Evolutionary conservation across 805 yeast genomes (phyloP).

Genomic region (Metschnikowia gelsemii): DNA sequence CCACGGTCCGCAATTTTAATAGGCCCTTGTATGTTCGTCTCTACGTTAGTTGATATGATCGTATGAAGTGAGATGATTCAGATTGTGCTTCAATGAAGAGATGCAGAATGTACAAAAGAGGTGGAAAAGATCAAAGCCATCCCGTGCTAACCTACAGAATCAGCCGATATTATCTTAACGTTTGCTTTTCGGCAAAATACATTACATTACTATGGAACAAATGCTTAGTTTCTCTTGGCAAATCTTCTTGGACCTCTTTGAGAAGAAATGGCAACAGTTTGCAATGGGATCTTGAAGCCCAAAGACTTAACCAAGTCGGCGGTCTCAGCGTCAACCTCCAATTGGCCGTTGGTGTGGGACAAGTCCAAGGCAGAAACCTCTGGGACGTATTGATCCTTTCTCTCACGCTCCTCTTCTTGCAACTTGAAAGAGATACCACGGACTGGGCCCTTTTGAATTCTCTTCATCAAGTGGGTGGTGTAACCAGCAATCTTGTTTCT

Average conservation of each 20-base stretch:
- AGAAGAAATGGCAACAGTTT: constrained; percentile 82
- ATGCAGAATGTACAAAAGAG: too few relatives aligned
- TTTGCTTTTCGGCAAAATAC: constrained; percentile 20
- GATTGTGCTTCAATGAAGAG: too few relatives aligned
- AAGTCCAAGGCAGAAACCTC: constrained; percentile 99
- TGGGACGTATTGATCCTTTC: constrained; percentile 99
- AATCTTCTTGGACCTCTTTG: constrained; percentile 89
- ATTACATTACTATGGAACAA: constrained; percentile 20
- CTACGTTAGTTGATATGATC: too few relatives aligned
- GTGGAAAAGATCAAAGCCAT: too few relatives aligned
- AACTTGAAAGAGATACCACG: constrained; percentile 99
- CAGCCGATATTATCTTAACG: too few relatives aligned
- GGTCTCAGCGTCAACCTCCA: constrained; percentile 96
- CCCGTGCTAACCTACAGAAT: too few relatives aligned
- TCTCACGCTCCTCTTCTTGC: constrained; percentile 99
- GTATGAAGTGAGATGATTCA: too few relatives aligned
- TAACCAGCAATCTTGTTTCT: constrained; percentile 99
- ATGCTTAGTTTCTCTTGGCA: constrained; percentile 79
- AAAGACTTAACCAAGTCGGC: constrained; percentile 90
- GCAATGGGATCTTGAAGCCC: constrained; percentile 84
- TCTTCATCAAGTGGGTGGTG: constrained; percentile 99
- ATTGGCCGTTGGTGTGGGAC: constrained; percentile 91
- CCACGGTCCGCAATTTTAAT: too few relatives aligned
- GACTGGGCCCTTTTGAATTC: constrained; percentile 99
- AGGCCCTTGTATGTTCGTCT: too few relatives aligned